Evolutionary conservation across 2,329 filamentous ascomycete genomes (phyloP).

Genomic region (Trichoderma koningii): DNA sequence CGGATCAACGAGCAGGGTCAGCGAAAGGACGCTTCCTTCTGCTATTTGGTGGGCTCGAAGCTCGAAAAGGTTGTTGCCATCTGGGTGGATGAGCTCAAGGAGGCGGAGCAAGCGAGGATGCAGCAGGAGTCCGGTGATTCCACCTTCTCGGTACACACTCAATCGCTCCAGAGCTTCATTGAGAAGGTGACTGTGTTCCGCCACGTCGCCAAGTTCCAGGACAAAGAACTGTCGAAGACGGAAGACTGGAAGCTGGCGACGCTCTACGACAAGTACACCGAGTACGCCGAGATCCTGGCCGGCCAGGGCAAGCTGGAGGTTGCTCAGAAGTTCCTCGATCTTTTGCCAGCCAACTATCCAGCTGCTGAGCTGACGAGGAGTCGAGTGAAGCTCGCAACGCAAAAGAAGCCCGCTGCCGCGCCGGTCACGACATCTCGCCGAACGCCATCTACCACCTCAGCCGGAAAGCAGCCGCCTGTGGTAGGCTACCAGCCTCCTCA

Average conservation of each 20-base stretch:
- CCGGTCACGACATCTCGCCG: conserved; percentile 35
- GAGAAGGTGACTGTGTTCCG: conserved; percentile 98
- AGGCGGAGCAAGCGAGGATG: conserved; percentile 75
- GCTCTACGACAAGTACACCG: conserved; percentile 92
- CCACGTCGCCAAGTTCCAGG: conserved; percentile 87
- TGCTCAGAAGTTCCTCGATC: conserved; percentile 87
- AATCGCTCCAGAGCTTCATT: conserved; percentile 86
- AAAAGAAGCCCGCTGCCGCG: conserved; percentile 46
- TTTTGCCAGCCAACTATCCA: conserved; percentile 80
- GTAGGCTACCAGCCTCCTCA: conserved; percentile 55
- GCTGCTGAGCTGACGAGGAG: conserved; percentile 85
- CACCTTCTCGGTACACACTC: conserved; percentile 88
- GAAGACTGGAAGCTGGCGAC: conserved; percentile 86
- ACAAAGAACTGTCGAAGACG: conserved; percentile 68
- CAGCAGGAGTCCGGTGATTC: conserved; percentile 71
- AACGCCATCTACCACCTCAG: conserved; percentile 40
- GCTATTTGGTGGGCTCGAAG: conserved; percentile 93
- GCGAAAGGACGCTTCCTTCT: conserved; percentile 92
- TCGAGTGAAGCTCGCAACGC: conserved; percentile 79
- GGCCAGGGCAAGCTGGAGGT: conserved; percentile 83
- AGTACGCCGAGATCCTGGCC: conserved; percentile 94
- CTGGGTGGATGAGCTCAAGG: conserved; percentile 87
- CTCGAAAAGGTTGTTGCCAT: conserved; percentile 95
- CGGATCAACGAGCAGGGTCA: conserved; percentile 76
- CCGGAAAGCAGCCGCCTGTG: conserved; percentile 45